Evolutionary conservation across 2,329 filamentous ascomycete species (phyloP), one percentile per base, ranked within the genome.

Genomic region (Thielaviopsis populi): DNA sequence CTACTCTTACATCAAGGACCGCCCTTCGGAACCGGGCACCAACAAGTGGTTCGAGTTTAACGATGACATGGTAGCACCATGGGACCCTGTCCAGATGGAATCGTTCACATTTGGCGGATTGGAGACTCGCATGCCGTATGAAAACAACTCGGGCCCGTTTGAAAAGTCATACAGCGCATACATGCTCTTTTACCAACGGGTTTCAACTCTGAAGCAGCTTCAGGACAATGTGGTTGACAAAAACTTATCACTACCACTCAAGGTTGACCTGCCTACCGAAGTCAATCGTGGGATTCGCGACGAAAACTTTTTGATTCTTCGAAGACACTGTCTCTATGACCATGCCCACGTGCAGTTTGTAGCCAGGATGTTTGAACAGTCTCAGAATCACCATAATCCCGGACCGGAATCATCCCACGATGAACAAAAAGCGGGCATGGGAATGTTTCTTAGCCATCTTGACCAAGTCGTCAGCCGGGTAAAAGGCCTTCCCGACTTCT

Each of bases 181-280:
- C 73, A 97, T 99, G 89, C 80, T 99, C 8, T 97, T 99, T 73
- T 99, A 99, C 72, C 88, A 96, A 72, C 84, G 94, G 59, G 82
- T 85, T 2, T 85, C 85, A 0, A 82, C 83, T 3, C 78, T 91
- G 64, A 74, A 78, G 33, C 69, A 73, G 1, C 75, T 83, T 68
- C 71, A 75, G 61, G 68, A 66, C 13, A 69, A 72, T 0, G 22
- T 40, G 7, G 33, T 22, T 30, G 22, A n/a, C 1, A 24, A 17
- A 22, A 24, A 17, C 33, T 24, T 37, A n/a, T 70, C 71, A 0
- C 66, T 71, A 1, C 69, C 72, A 4, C 69, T 80, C n/a, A 77
- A 76, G 40, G 74, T 80, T 17, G 68, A 73, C 1, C 70, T 84
- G 11, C 74, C 78, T 0, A 68, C 69, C 0, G 75, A 75, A 33